Conservation (phyloP, 2,329 filamentous ascomycete genomes). For the Gaeumannomyces sp. region DNA sequence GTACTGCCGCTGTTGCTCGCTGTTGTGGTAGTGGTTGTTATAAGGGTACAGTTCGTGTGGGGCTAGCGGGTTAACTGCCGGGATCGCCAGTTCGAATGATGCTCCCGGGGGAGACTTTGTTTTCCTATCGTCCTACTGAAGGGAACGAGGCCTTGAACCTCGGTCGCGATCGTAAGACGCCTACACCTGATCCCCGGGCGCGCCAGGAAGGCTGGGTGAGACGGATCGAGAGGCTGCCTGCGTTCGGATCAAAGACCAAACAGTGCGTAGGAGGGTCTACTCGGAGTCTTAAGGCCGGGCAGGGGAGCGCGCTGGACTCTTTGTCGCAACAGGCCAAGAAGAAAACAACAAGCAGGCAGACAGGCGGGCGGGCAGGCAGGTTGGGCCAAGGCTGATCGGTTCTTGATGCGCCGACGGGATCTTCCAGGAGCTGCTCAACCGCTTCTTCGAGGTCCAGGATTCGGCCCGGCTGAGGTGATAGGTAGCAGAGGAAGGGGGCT, state of each 20-base stretch:
- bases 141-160: too few species aligned
- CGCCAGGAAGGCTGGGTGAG: too few species aligned
- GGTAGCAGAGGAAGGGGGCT: slow-evolving; percentile 12
- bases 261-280: background rate
- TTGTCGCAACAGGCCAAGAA: background rate
- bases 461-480: slow-evolving; percentile 5
- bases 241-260: too few species aligned
- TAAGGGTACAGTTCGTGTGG: slow-evolving; percentile 13
- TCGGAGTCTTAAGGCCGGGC: background rate
- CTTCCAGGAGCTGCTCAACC: background rate
- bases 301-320: background rate
- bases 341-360: too few species aligned
- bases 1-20: slow-evolving; percentile 12
- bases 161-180: too few species aligned
- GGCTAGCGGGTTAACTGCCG: slow-evolving; percentile 1
- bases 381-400: too few species aligned
- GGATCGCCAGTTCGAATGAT: background rate
- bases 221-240: too few species aligned
- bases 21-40: background rate
- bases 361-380: background rate
- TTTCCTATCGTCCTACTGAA: background rate
- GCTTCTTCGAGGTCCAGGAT: background rate
- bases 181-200: too few species aligned
- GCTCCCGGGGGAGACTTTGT: background rate
- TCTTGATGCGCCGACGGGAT: background rate